phyloP scores from a whole-genome alignment of 176 grass and related monocot species.

The Juncus inflexus region DNA sequence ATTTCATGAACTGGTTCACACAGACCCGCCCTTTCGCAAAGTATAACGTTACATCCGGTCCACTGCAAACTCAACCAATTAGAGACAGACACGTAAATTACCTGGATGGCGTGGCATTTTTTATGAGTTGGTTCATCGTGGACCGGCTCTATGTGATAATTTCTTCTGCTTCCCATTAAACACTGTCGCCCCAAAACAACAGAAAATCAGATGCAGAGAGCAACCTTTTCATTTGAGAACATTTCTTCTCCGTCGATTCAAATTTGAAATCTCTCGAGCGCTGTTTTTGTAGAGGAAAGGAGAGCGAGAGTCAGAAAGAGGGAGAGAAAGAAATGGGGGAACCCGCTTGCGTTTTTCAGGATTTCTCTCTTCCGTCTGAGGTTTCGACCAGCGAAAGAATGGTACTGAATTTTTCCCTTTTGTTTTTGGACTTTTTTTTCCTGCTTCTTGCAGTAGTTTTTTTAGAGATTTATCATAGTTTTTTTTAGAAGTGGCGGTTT shows the following conservation, averaged over 20 bases:
- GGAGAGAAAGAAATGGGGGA: conserved; percentile 4
- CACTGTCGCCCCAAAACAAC: not conserved
- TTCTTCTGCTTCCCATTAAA: too few species aligned
- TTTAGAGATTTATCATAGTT: not conserved
- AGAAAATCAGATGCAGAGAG: not conserved
- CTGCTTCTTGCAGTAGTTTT: conserved; percentile 3
- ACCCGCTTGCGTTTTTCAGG: not conserved
- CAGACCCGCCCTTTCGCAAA: not conserved
- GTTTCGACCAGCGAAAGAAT: conserved; percentile 19
- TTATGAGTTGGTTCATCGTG: too few species aligned
- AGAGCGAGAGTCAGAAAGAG: not conserved
- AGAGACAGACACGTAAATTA: too few species aligned
- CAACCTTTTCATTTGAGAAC: not conserved
- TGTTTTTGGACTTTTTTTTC: conserved; percentile 9
- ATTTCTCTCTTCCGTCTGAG: conserved; percentile 22
- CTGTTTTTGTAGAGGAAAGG: not conserved
- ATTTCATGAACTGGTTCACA: too few species aligned
- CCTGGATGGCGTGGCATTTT: too few species aligned
- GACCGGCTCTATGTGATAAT: too few species aligned
- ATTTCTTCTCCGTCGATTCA: conserved; percentile 10
- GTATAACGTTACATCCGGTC: too few species aligned
- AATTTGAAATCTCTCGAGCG: conserved; percentile 3
- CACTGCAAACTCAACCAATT: too few species aligned
- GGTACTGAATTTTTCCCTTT: conserved; percentile 2
- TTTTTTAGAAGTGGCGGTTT: not conserved